Evolutionary conservation across 2,329 filamentous ascomycete genomes (phyloP).

Genomic region (Penicillium freii): DNA sequence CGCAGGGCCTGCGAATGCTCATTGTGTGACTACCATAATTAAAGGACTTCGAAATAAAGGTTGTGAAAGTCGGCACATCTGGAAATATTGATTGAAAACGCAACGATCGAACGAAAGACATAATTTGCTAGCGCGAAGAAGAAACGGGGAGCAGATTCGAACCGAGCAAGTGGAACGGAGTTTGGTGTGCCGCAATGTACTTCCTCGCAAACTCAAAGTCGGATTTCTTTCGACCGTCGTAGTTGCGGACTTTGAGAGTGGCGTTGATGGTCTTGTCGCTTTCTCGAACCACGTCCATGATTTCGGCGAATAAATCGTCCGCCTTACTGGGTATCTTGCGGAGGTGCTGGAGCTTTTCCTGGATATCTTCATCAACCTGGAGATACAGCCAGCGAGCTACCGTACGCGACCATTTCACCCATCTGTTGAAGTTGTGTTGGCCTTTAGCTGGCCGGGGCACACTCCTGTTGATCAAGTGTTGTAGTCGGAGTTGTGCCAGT

Average conservation of each 20-base stretch:
- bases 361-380: background rate
- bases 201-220: background rate
- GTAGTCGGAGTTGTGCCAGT: background rate
- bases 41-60: background rate
- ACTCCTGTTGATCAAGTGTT: background rate
- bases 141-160: background rate
- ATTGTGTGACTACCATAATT: too few relatives aligned
- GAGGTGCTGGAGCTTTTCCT: background rate
- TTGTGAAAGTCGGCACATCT: too few relatives aligned
- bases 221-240: background rate
- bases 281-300: background rate
- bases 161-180: background rate
- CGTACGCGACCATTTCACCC: background rate
- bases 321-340: background rate
- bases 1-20: too few relatives aligned
- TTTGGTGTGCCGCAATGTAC: background rate
- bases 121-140: background rate
- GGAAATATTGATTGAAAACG: background rate
- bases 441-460: background rate
- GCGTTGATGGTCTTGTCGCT: too few relatives aligned
- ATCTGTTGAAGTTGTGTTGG: background rate
- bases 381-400: background rate
- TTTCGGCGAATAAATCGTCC: background rate
- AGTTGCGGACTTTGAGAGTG: background rate
- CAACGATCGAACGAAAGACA: too few relatives aligned